These are phyloP conservation scores for Groenewaldozyma salmanticensis DNA, from an alignment of 805 yeast species.

Conservation along the genomic window DNA sequence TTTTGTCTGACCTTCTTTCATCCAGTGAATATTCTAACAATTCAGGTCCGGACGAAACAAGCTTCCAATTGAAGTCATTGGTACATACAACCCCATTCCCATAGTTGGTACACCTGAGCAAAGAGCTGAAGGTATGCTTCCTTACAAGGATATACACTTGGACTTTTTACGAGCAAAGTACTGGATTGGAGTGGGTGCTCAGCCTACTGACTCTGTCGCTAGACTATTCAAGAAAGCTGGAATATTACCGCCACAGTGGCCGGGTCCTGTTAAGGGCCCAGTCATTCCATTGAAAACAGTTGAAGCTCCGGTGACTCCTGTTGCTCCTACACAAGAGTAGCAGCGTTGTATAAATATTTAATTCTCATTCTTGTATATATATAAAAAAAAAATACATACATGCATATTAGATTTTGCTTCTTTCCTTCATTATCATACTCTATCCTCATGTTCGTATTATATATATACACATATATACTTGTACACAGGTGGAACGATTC, in stretches of 20 bases:
- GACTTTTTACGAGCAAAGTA: constrained; percentile 87
- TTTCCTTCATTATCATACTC: too few relatives aligned
- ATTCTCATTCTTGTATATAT: too few relatives aligned
- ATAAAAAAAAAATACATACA: too few relatives aligned
- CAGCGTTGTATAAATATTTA: too few relatives aligned
- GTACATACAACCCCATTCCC: constrained; percentile 84
- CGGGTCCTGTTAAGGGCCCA: constrained; percentile 23
- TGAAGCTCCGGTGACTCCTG: constrained; percentile 5
- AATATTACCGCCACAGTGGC: constrained; percentile 39
- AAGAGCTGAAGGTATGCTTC: constrained; percentile 42
- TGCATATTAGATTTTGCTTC: too few relatives aligned
- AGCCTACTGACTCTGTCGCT: constrained; percentile 75
- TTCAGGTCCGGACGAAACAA: constrained; percentile 69
- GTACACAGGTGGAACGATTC: too few relatives aligned
- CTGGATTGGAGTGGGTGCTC: constrained; percentile 98
- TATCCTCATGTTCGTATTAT: too few relatives aligned
- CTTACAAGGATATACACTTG: constrained; percentile 67
- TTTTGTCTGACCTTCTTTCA: background rate
- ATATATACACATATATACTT: too few relatives aligned
- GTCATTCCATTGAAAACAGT: constrained; percentile 12
- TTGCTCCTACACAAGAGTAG: too few relatives aligned
- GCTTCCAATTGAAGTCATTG: constrained; percentile 88
- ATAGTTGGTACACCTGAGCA: constrained; percentile 57
- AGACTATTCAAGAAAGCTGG: constrained; percentile 64
- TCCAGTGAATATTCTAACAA: too few relatives aligned